Evolutionary conservation across 2,329 filamentous ascomycete species (phyloP), one percentile per base, ranked within the genome.

Genomic region (Sclerotinia borealis): DNA sequence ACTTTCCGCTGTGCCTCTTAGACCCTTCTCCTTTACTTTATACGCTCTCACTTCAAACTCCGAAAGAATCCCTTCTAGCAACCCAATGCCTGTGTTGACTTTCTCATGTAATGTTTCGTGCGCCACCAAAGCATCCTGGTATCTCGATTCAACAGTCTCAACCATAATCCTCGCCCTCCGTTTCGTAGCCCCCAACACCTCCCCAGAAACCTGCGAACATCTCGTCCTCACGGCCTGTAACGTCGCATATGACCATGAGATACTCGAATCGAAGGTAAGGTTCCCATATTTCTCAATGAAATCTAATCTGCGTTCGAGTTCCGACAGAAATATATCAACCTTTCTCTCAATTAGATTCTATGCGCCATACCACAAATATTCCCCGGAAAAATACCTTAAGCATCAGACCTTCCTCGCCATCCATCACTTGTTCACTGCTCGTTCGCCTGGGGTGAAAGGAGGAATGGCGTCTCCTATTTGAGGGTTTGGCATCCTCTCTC

Each of bases 41-140:
- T 92, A 86, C 13, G 91, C 92, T 60, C 90, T 85, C 13, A 83
- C 80, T 78, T 99, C 95, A 68, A 97, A 89, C 58, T 98, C 93
- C 27, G 86, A 84, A 27, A 99, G 80, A 78, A 96, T 92, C 43
- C 79, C 83, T 73, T 98, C 93, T 73, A 98, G 88, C 66, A 98
- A 79, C 65, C 91, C 88, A 67, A 99, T 88, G 6, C 92, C 91
- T 41, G 93, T 88, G 65, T 91, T 85, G 3, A 93, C 92, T 78
- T 98, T 98, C 71, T 96, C 92, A 72, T 95, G 92, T 70, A 98
- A 78, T 0, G 92, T 93, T 73, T 91, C 93, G 68, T 93, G 92
- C 2, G 90, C 90, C 19, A 85, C 88, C 67, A 99, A 78, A 1
- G 90, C 92, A 70, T 95, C 91, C 67, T 96, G 88, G 76, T 97